Base-by-base conservation (phyloP, 495 filamentous ascomycete genomes). In the Penicillium lividum region DNA sequence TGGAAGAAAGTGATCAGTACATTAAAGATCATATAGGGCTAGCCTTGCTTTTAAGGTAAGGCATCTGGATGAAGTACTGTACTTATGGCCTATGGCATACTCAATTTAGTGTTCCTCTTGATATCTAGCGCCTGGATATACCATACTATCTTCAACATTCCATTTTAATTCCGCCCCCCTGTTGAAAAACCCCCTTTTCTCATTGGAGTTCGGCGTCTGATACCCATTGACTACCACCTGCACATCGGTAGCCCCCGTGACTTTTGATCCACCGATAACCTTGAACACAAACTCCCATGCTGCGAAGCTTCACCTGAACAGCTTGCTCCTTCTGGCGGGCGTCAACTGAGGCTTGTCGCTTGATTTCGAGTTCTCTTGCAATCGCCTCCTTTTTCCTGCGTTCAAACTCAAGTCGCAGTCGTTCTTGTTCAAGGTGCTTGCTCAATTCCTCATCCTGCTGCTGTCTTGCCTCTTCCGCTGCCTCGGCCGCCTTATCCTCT, bases 211-310 rank as follows among this genome's bases (percentile, higher is more conserved):
- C 36, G 28, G 53, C 58, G 42, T 60, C 40, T 4, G 48, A 51
- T 6, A 54, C 59, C 43, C 50, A 58, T 16, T 62, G 60, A 27
- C 11, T 45, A 11, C 53, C 60, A 22, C 44, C 60, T 27, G 48
- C 51, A 38, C 85, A 88, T 5, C 63, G 59, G 65, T 48, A 87
- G 0, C 85, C 85, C 31, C 45, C 25, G 10, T 65, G 65, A 13
- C 28, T 50, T 31, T 54, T 54, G 28, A 62, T 55, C 51, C 60
- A 58, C 30, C 6, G 43, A 42, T 16, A 62, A 7, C 51, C 60
- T 27, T 13, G 1, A 40, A 43, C 31, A 62, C 84, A 89, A 0
- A 67, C 33, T 0, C 85, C 86, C 75, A 83, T 77, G 13, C 57
- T 44, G 56, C 55, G 58, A 53, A 87, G 61, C 58, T 78, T 84